phyloP scores from a whole-genome alignment of 441 rosid genomes.

The Mallotus japonicus region DNA sequence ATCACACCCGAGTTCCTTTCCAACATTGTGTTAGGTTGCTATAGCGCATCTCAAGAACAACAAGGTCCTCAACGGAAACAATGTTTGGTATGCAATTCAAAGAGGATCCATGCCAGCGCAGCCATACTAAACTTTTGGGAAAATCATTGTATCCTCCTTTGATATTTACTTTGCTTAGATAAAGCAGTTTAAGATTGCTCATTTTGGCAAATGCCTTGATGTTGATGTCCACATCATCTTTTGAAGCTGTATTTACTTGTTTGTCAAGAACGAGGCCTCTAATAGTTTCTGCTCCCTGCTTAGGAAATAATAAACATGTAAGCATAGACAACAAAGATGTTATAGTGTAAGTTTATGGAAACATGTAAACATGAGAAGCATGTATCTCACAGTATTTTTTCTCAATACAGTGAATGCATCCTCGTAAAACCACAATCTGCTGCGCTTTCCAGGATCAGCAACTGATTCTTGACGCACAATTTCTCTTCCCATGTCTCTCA shows the following conservation, averaged over 20 bases:
- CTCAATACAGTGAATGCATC: slow-evolving; percentile 21
- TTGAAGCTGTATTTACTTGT: too few relatives aligned
- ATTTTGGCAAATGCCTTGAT: slow-evolving; percentile 26
- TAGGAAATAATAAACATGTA: neutral
- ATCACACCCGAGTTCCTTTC: slow-evolving; percentile 26
- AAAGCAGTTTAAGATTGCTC: slow-evolving; percentile 29
- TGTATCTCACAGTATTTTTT: slow-evolving; percentile 25
- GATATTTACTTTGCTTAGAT: slow-evolving; percentile 16
- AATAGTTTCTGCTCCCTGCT: slow-evolving; percentile 29
- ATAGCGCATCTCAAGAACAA: slow-evolving; percentile 28
- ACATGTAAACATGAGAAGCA: neutral
- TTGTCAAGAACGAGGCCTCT: slow-evolving; percentile 19
- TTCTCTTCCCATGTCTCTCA: neutral
- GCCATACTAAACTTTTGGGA: slow-evolving; percentile 23
- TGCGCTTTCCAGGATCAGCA: slow-evolving; percentile 28
- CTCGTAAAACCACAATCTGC: slow-evolving; percentile 38
- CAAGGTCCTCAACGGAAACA: slow-evolving; percentile 20
- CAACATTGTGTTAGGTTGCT: slow-evolving; percentile 25
- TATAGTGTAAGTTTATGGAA: neutral
- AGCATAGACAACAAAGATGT: neutral
- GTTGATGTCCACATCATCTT: neutral
- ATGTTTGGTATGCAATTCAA: slow-evolving; percentile 23
- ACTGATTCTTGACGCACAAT: neutral
- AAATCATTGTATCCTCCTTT: slow-evolving; percentile 19
- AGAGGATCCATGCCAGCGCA: slow-evolving; percentile 32